These are phyloP conservation scores for Gymnopus androsaceus DNA, from an alignment of 1,284 basidiomycete species.

Conservation along the genomic window DNA sequence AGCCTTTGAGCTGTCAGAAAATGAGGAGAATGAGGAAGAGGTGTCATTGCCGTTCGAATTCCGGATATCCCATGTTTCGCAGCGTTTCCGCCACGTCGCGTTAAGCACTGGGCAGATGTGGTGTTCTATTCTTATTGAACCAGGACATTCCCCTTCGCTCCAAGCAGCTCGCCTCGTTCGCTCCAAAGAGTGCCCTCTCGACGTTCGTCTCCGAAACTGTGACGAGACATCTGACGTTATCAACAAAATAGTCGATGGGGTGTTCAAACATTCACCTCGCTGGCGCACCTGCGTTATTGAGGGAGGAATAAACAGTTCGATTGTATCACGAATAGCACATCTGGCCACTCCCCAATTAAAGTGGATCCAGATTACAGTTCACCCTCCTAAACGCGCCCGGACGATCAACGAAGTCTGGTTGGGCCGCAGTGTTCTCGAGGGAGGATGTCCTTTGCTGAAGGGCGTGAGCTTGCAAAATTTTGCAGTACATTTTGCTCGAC, in stretches of 20 bases:
- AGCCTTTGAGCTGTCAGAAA: neutral
- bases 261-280: constrained; percentile 32
- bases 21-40: neutral
- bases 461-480: constrained; percentile 44
- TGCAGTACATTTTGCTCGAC: constrained; percentile 40
- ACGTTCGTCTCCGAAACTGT: constrained; percentile 29
- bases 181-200: constrained; percentile 33
- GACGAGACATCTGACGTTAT: constrained; percentile 18
- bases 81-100: constrained; percentile 39
- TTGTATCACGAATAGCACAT: constrained; percentile 14
- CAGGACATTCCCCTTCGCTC: constrained; percentile 24
- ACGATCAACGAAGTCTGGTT: neutral
- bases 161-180: constrained; percentile 36
- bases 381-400: neutral
- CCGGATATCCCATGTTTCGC: constrained; percentile 38
- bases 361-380: constrained; percentile 11
- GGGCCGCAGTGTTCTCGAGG: constrained; percentile 29
- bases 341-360: constrained; percentile 13
- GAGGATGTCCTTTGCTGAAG: constrained; percentile 32
- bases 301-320: constrained; percentile 22
- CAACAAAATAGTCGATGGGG: constrained; percentile 27
- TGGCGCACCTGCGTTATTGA: constrained; percentile 39
- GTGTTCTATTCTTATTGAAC: constrained; percentile 36
- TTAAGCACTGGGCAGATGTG: constrained; percentile 39
- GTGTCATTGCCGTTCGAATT: constrained; percentile 35